These are phyloP conservation scores for Citrullus amarus DNA, from an alignment of 306 rosid species.

Conservation along the genomic window DNA sequence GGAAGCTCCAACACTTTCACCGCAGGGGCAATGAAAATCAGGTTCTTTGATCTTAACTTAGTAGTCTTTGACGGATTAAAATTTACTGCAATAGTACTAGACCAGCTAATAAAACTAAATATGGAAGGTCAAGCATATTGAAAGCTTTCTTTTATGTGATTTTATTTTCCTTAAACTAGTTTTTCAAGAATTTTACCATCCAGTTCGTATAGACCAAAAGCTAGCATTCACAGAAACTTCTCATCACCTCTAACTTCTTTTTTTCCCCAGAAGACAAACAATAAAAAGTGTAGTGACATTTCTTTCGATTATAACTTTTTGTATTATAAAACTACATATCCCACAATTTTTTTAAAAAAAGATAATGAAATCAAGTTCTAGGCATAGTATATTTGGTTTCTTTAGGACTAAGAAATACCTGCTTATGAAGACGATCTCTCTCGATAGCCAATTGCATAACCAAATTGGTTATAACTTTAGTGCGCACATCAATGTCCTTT, in stretches of 20 bases:
- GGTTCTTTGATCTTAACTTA: background rate
- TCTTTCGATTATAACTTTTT: background rate
- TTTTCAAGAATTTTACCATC: background rate
- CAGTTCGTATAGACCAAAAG: background rate
- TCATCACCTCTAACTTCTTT: background rate
- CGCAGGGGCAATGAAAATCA: background rate
- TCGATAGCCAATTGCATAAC: conserved; percentile 66
- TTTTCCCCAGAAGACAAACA: background rate
- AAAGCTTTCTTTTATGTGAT: background rate
- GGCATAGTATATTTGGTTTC: background rate
- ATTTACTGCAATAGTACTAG: background rate
- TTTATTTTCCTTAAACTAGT: background rate
- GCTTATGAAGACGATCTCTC: conserved; percentile 82
- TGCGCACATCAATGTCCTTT: conserved; percentile 43
- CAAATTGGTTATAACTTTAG: conserved; percentile 47
- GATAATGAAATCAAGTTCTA: background rate
- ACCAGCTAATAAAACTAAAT: background rate
- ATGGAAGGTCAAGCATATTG: background rate
- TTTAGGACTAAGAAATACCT: conserved; percentile 35
- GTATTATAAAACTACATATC: background rate
- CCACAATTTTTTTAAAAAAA: background rate
- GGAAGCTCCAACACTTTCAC: background rate
- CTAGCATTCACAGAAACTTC: background rate
- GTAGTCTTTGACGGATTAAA: background rate
- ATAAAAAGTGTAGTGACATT: background rate